Conservation (phyloP, 2,329 filamentous ascomycete species). For the Ophiostoma ips region DNA sequence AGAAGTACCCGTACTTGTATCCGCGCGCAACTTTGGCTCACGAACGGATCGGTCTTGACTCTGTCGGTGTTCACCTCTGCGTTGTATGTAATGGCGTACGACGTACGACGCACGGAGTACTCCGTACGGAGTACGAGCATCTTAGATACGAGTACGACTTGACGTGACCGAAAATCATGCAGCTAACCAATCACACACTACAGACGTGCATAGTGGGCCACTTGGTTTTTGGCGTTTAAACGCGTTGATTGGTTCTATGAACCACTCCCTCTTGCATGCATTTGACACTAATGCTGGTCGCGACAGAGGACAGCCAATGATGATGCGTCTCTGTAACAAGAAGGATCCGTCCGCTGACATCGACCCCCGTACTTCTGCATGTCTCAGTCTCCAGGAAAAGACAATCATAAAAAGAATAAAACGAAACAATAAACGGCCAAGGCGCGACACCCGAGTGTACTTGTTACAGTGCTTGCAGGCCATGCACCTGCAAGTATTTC, state of each 20-base stretch:
- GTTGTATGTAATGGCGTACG: too few relatives aligned
- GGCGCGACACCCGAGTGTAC: neutral
- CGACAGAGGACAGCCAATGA: constrained; percentile 3
- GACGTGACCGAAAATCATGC: too few relatives aligned
- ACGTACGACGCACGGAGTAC: too few relatives aligned
- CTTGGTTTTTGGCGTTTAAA: neutral
- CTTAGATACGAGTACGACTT: too few relatives aligned
- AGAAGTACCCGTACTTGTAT: too few relatives aligned
- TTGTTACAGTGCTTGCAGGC: neutral
- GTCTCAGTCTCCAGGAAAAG: neutral
- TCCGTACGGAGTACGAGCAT: too few relatives aligned
- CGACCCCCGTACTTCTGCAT: neutral
- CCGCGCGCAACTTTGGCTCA: too few relatives aligned
- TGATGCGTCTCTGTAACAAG: neutral
- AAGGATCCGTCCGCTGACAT: neutral
- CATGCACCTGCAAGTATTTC: neutral
- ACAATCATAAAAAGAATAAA: neutral
- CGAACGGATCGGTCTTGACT: too few relatives aligned
- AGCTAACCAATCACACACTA: too few relatives aligned
- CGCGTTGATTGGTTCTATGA: constrained; percentile 3
- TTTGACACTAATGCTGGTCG: constrained; percentile 9
- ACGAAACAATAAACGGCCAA: too few relatives aligned
- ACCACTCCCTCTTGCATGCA: constrained; percentile 1
- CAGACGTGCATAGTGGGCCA: neutral
- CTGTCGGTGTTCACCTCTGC: too few relatives aligned